Conservation (phyloP, 805 yeast species). For the Myxozyma nipponensis region DNA sequence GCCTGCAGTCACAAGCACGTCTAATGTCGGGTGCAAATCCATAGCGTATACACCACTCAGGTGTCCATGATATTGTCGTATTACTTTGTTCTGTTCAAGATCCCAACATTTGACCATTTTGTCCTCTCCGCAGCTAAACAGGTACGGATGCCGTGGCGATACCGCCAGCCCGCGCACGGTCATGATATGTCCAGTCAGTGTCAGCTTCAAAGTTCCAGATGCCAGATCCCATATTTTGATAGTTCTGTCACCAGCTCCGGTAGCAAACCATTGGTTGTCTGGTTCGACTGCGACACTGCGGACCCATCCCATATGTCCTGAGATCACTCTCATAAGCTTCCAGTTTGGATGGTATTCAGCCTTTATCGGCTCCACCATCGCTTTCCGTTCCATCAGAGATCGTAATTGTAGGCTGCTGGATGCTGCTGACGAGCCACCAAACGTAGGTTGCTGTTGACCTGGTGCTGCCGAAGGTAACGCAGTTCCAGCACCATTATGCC, state of each 20-base stretch:
- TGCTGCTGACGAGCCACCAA: background rate
- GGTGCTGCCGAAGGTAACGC: conserved; percentile 2
- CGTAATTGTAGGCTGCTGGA: conserved; percentile 7
- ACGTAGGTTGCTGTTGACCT: background rate
- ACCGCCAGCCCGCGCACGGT: conserved; percentile 73
- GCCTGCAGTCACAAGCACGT: conserved; percentile 80
- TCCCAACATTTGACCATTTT: conserved; percentile 95
- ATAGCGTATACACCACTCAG: conserved; percentile 81
- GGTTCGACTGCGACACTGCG: conserved; percentile 80
- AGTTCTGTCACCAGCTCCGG: conserved; percentile 86
- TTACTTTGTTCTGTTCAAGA: conserved; percentile 73
- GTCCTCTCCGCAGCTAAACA: conserved; percentile 91
- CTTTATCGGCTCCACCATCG: conserved; percentile 21
- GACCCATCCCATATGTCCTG: conserved; percentile 94
- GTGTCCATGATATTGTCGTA: conserved; percentile 92
- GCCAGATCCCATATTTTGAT: conserved; percentile 91
- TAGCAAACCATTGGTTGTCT: conserved; percentile 82
- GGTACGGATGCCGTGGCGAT: conserved; percentile 74
- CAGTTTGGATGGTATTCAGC: conserved; percentile 57
- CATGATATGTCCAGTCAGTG: conserved; percentile 90
- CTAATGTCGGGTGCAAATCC: conserved; percentile 82
- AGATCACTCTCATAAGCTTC: conserved; percentile 67
- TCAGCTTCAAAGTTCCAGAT: conserved; percentile 60
- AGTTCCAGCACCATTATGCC: background rate
- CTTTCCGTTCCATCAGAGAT: conserved; percentile 19